These are phyloP conservation scores for Pholiota adiposa DNA, from an alignment of 1,284 basidiomycete genomes.

Conservation along the genomic window DNA sequence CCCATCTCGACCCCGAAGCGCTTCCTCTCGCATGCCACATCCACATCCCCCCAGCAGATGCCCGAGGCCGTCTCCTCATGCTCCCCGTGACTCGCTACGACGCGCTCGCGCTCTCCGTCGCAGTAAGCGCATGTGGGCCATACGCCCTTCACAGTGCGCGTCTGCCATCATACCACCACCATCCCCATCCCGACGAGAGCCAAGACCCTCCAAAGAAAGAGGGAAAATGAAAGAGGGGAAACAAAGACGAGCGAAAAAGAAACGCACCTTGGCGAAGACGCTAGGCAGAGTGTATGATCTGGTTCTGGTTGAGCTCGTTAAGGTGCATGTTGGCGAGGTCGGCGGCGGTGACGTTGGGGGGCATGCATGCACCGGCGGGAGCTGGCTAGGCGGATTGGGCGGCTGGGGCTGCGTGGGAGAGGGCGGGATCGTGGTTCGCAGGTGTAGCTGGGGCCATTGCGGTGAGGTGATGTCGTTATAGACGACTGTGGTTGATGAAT, in stretches of 20 bases:
- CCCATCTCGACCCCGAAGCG: too few species aligned
- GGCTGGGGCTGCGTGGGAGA: slow-evolving; percentile 33
- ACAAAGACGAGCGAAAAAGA: slow-evolving; percentile 12
- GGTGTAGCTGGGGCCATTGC: slow-evolving; percentile 27
- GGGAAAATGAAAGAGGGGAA: too few species aligned
- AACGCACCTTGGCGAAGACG: slow-evolving; percentile 48
- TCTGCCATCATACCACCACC: background rate
- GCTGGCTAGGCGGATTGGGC: slow-evolving; percentile 29
- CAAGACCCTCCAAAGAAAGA: too few species aligned
- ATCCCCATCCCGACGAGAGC: slow-evolving; percentile 6
- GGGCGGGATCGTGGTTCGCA: slow-evolving; percentile 36
- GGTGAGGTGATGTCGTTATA: background rate
- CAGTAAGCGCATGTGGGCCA: slow-evolving; percentile 44
- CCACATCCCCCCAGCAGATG: too few species aligned
- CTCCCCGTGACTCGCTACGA: slow-evolving; percentile 42
- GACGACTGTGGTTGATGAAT: background rate
- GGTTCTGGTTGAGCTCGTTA: slow-evolving; percentile 45
- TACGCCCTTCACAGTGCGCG: background rate
- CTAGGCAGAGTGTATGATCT: slow-evolving; percentile 55
- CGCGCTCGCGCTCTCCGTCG: slow-evolving; percentile 44
- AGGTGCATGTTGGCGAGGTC: slow-evolving; percentile 33
- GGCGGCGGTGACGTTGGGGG: slow-evolving; percentile 25
- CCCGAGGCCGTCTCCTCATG: too few species aligned
- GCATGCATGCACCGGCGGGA: slow-evolving; percentile 27
- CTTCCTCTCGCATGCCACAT: too few species aligned